These are phyloP conservation scores for Babjeviella inositovora DNA, from an alignment of 805 yeast species.

Conservation along the genomic window DNA sequence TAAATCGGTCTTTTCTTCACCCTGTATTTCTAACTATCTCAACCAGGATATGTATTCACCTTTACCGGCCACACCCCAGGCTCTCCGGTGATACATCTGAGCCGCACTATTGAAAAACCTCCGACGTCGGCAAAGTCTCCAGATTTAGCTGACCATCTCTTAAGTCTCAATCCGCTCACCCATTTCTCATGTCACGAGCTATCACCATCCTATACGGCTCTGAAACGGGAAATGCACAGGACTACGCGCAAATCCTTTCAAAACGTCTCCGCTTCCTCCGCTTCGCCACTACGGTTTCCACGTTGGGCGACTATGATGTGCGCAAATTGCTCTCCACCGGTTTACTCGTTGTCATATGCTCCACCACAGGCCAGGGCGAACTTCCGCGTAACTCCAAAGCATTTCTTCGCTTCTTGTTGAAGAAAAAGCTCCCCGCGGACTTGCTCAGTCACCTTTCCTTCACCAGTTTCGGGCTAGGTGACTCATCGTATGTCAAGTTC, in stretches of 20 bases:
- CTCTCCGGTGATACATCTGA: too few species aligned
- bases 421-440: constrained; percentile 41
- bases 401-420: constrained; percentile 63
- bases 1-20: too few species aligned
- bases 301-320: constrained; percentile 47
- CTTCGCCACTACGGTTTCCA: constrained; percentile 26
- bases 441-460: constrained; percentile 45
- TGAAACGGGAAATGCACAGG: constrained; percentile 86
- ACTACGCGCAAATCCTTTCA: constrained; percentile 55
- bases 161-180: too few species aligned
- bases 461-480: constrained; percentile 84
- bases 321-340: constrained; percentile 31
- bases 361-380: constrained; percentile 95
- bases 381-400: constrained; percentile 62
- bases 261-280: constrained; percentile 36
- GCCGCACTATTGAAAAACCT: too few species aligned
- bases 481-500: constrained; percentile 77
- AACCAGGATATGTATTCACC: too few species aligned
- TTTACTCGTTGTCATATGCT: constrained; percentile 42
- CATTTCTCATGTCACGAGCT: constrained; percentile 10
- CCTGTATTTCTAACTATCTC: too few species aligned
- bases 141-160: too few species aligned
- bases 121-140: too few species aligned
- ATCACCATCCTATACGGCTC: constrained; percentile 72
- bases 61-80: too few species aligned